These are phyloP conservation scores for Pleurozium schreberi DNA, from an alignment of 225 moss, liverwort and hornwort species.

Conservation along the genomic window DNA sequence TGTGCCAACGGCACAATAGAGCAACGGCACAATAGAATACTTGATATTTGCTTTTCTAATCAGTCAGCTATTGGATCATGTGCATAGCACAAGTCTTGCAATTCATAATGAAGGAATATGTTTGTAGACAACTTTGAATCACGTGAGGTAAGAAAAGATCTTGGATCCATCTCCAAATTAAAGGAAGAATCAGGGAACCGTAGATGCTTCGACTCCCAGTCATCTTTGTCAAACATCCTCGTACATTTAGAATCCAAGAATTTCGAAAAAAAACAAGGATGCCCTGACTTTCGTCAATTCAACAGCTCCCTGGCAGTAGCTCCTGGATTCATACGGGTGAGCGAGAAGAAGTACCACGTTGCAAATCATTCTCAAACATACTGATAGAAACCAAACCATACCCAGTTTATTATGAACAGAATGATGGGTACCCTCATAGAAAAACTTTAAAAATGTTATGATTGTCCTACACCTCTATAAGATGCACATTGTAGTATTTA, in stretches of 20 bases:
- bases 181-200: background rate
- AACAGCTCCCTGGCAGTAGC: background rate
- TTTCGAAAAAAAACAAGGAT: background rate
- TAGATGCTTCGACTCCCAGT: background rate
- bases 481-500: background rate
- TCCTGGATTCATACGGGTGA: background rate
- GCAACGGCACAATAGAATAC: background rate
- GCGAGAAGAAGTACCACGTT: background rate
- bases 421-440: background rate
- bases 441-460: background rate
- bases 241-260: background rate
- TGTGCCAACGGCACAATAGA: too few relatives aligned
- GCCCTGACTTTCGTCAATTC: background rate
- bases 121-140: background rate
- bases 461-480: background rate
- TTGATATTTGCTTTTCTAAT: background rate
- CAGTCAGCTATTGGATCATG: background rate
- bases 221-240: background rate
- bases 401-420: background rate
- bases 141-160: background rate
- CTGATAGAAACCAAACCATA: background rate
- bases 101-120: background rate
- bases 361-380: background rate
- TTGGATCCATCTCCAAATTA: background rate
- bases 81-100: background rate